Evolutionary conservation across 2,329 filamentous ascomycete genomes (phyloP).

Genomic region (Venturia carpophila): DNA sequence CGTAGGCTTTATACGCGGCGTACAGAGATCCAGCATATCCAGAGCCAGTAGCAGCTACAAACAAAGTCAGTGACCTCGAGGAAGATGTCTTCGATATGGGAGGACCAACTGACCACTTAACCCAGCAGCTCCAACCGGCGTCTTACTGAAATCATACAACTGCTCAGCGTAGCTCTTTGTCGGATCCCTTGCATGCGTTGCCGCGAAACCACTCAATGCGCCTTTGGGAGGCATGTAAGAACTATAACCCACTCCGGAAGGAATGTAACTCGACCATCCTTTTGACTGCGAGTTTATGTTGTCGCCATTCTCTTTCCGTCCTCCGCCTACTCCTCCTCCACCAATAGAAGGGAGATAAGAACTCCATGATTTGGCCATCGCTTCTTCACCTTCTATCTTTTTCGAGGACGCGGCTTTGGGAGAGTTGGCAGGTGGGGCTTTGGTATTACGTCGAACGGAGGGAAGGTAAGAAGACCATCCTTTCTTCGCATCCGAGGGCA

Average conservation of each 20-base stretch:
- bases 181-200: slow-evolving; percentile 38
- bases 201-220: slow-evolving; percentile 39
- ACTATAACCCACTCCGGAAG: slow-evolving; percentile 41
- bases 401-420: background rate
- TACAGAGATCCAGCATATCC: slow-evolving; percentile 42
- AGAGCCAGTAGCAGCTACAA: slow-evolving; percentile 37
- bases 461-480: slow-evolving; percentile 34
- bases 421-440: slow-evolving; percentile 10
- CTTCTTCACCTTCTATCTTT: background rate
- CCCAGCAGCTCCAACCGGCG: slow-evolving; percentile 42
- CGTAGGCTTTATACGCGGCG: slow-evolving; percentile 43
- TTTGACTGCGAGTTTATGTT: slow-evolving; percentile 29
- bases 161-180: slow-evolving; percentile 44
- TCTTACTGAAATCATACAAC: slow-evolving; percentile 43
- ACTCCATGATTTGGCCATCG: slow-evolving; percentile 18
- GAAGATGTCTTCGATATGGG: background rate
- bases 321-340: slow-evolving; percentile 5
- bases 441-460: slow-evolving; percentile 24
- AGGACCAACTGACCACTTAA: slow-evolving; percentile 30
- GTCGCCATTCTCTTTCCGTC: slow-evolving; percentile 22
- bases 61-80: background rate
- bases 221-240: slow-evolving; percentile 40
- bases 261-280: slow-evolving; percentile 42
- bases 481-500: slow-evolving; percentile 9
- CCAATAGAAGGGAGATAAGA: slow-evolving; percentile 19